Conservation (phyloP, 1,284 basidiomycete genomes). For the Sphaerobolus stellatus region DNA sequence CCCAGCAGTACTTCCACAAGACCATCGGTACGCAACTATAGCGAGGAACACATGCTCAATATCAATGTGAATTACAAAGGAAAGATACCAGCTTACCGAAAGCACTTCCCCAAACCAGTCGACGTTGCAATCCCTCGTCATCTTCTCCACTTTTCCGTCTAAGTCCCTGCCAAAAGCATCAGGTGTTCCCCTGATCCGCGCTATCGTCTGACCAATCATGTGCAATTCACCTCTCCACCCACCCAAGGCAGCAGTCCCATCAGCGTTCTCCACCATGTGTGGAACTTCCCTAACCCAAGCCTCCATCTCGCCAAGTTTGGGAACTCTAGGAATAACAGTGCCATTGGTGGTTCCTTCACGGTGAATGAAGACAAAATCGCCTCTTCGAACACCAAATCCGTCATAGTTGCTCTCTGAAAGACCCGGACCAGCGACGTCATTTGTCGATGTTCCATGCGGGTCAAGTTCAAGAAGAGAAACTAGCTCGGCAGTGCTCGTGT, state of each 20-base stretch:
- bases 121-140: slow-evolving; percentile 45
- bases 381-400: slow-evolving; percentile 74
- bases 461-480: slow-evolving; percentile 88
- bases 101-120: slow-evolving; percentile 81
- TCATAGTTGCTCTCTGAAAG: slow-evolving; percentile 48
- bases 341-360: slow-evolving; percentile 65
- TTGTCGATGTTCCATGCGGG: slow-evolving; percentile 60
- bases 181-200: slow-evolving; percentile 45
- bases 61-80: slow-evolving; percentile 3
- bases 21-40: slow-evolving; percentile 68
- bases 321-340: slow-evolving; percentile 61
- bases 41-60: background rate
- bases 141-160: slow-evolving; percentile 48
- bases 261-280: slow-evolving; percentile 39
- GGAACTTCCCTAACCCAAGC: slow-evolving; percentile 69
- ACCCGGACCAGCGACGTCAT: slow-evolving; percentile 47
- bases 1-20: slow-evolving; percentile 65
- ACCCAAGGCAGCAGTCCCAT: slow-evolving; percentile 38
- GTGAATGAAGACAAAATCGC: slow-evolving; percentile 84
- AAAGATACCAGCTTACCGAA: slow-evolving; percentile 47
- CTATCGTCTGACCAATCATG: slow-evolving; percentile 58
- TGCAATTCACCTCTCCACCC: slow-evolving; percentile 73
- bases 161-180: slow-evolving; percentile 34
- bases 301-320: slow-evolving; percentile 78
- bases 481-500: slow-evolving; percentile 56